These are phyloP conservation scores for Wallemia hederae DNA, from an alignment of 1,284 basidiomycete genomes.

Conservation along the genomic window DNA sequence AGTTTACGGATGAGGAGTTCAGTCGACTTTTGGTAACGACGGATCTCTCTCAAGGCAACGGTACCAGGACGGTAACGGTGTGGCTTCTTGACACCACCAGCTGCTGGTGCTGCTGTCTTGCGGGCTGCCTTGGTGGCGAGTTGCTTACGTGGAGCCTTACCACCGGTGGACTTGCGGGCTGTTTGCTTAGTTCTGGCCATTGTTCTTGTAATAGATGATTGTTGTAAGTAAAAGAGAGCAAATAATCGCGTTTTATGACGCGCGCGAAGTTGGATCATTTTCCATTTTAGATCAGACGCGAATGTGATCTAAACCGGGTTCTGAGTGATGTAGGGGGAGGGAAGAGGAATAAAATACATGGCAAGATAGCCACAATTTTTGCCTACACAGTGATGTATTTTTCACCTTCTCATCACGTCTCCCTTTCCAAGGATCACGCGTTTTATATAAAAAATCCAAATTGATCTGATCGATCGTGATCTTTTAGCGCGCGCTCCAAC, in stretches of 20 bases:
- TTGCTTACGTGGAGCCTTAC: constrained; percentile 20
- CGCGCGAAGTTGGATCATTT: not conserved
- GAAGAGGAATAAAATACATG: not conserved
- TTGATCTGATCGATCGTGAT: not conserved
- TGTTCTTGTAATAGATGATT: constrained; percentile 1
- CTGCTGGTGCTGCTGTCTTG: constrained; percentile 36
- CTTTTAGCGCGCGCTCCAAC: not conserved
- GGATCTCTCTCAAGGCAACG: constrained; percentile 86
- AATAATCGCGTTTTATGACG: not conserved
- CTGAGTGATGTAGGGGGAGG: not conserved
- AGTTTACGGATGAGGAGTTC: constrained; percentile 74
- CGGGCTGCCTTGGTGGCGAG: constrained; percentile 70
- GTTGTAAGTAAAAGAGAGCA: not conserved
- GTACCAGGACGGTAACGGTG: constrained; percentile 92
- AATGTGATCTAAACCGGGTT: not conserved
- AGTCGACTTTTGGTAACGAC: constrained; percentile 86
- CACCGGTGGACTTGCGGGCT: constrained; percentile 19
- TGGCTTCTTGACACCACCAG: constrained; percentile 88
- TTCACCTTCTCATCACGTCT: not conserved
- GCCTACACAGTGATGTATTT: not conserved
- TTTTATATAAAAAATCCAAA: not conserved
- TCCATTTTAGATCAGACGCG: not conserved
- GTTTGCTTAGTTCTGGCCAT: constrained; percentile 17
- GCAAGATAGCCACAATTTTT: not conserved
- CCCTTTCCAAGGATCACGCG: not conserved